Conservation (phyloP, 2,329 filamentous ascomycete genomes). For the Aspergillus unguis region DNA sequence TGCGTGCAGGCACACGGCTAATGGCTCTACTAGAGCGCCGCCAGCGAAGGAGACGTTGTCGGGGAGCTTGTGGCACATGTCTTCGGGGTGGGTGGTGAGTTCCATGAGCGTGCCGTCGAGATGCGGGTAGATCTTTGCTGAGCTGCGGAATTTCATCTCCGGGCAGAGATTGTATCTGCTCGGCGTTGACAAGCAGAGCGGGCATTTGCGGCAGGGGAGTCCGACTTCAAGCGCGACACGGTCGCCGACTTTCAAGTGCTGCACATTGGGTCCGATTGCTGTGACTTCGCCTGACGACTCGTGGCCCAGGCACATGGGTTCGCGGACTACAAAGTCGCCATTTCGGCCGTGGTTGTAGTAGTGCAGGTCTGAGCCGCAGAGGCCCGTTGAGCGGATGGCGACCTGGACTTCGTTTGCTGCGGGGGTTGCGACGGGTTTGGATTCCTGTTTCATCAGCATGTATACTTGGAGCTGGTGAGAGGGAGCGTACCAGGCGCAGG, state of each 20-base stretch:
- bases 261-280: conserved; percentile 63
- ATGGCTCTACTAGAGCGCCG: conserved; percentile 58
- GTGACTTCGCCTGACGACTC: conserved; percentile 78
- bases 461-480: conserved; percentile 8
- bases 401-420: conserved; percentile 59
- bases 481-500: conserved; percentile 50
- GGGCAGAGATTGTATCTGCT: conserved; percentile 61
- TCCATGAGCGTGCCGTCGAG: conserved; percentile 64
- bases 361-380: conserved; percentile 71
- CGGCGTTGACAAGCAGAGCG: conserved; percentile 50
- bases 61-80: conserved; percentile 59
- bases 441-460: conserved; percentile 45
- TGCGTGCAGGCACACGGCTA: conserved; percentile 60
- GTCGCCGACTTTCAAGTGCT: conserved; percentile 66
- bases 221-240: conserved; percentile 92
- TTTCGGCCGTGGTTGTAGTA: conserved; percentile 88
- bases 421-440: conserved; percentile 48
- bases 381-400: conserved; percentile 62
- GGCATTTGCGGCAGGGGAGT: conserved; percentile 68
- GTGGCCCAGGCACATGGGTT: conserved; percentile 77
- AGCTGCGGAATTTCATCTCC: conserved; percentile 56
- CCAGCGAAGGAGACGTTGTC: conserved; percentile 52
- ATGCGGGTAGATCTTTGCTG: conserved; percentile 59
- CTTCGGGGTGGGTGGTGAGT: conserved; percentile 59
- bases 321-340: conserved; percentile 76